phyloP scores from a whole-genome alignment of 1,139 yeast genomes.

The Geotrichum siamense region DNA sequence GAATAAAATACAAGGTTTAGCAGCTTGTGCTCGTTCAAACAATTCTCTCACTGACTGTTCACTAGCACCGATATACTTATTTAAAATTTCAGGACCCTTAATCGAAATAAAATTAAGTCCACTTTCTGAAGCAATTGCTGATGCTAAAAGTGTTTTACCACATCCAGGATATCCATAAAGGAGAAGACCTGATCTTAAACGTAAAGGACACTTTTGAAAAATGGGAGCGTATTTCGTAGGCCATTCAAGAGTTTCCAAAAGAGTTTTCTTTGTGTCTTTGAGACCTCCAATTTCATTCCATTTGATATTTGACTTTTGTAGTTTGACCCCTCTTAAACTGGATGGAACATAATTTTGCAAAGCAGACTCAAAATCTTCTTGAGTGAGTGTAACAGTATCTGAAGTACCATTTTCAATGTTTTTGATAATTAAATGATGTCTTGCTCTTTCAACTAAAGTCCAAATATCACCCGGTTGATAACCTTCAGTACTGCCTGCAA shows the following conservation, averaged over 20 bases:
- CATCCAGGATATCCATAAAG: slow-evolving; percentile 97
- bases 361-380: slow-evolving; percentile 47
- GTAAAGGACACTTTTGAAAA: slow-evolving; percentile 76
- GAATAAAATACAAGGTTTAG: slow-evolving; percentile 87
- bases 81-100: slow-evolving; percentile 93
- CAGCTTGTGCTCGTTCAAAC: slow-evolving; percentile 89
- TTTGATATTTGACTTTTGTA: slow-evolving; percentile 64
- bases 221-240: slow-evolving; percentile 95
- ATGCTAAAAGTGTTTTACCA: slow-evolving; percentile 88
- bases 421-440: slow-evolving; percentile 42
- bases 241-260: slow-evolving; percentile 91
- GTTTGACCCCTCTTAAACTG: slow-evolving; percentile 75
- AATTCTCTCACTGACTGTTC: slow-evolving; percentile 91
- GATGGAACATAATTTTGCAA: slow-evolving; percentile 69
- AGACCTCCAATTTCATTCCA: slow-evolving; percentile 94
- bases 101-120: slow-evolving; percentile 90
- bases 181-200: slow-evolving; percentile 82
- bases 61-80: slow-evolving; percentile 95
- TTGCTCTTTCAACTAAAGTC: slow-evolving; percentile 64
- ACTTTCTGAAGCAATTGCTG: slow-evolving; percentile 91
- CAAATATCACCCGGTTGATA: slow-evolving; percentile 78
- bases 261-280: slow-evolving; percentile 60
- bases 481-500: slow-evolving; percentile 78
- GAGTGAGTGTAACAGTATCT: slow-evolving; percentile 9
- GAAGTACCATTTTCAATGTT: slow-evolving; percentile 20